phyloP scores from a whole-genome alignment of 495 filamentous ascomycete genomes.

The Jackrogersella minutella region DNA sequence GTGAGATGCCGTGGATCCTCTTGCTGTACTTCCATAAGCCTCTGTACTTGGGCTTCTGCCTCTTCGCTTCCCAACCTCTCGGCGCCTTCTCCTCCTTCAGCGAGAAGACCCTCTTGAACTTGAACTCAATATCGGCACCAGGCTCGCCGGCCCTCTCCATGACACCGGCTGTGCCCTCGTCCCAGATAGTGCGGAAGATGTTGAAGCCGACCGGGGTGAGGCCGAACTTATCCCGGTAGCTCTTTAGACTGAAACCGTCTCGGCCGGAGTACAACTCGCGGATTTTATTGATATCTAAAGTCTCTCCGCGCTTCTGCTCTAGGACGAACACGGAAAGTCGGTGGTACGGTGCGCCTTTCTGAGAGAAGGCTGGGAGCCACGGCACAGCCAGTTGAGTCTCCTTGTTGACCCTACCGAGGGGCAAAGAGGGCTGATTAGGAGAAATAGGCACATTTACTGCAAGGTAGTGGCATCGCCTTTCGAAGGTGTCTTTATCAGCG shows the following conservation, averaged over 20 bases:
- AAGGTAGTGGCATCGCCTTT: constrained; percentile 83
- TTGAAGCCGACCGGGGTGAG: constrained; percentile 80
- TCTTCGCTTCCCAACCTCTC: constrained; percentile 65
- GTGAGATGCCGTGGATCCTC: constrained; percentile 48
- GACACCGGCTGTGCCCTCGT: constrained; percentile 81
- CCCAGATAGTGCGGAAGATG: constrained; percentile 90
- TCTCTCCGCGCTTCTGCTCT: constrained; percentile 70
- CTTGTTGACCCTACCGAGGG: constrained; percentile 55
- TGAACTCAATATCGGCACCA: constrained; percentile 84
- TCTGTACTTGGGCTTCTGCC: constrained; percentile 62
- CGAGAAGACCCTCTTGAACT: constrained; percentile 66
- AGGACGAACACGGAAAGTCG: constrained; percentile 84
- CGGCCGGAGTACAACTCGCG: constrained; percentile 60
- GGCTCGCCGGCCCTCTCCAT: constrained; percentile 80
- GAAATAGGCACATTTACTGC: constrained; percentile 68
- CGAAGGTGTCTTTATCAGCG: constrained; percentile 76
- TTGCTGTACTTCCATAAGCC: constrained; percentile 62
- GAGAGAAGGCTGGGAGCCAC: constrained; percentile 85
- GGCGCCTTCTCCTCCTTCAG: constrained; percentile 61
- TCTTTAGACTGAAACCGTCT: constrained; percentile 74
- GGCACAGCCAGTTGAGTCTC: constrained; percentile 73
- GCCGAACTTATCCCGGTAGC: constrained; percentile 71
- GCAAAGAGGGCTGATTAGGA: constrained; percentile 56
- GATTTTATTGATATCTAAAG: constrained; percentile 67
- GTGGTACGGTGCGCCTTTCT: constrained; percentile 93